Conservation (phyloP, 2,329 filamentous ascomycete genomes). For the Ampelomyces quisqualis region DNA sequence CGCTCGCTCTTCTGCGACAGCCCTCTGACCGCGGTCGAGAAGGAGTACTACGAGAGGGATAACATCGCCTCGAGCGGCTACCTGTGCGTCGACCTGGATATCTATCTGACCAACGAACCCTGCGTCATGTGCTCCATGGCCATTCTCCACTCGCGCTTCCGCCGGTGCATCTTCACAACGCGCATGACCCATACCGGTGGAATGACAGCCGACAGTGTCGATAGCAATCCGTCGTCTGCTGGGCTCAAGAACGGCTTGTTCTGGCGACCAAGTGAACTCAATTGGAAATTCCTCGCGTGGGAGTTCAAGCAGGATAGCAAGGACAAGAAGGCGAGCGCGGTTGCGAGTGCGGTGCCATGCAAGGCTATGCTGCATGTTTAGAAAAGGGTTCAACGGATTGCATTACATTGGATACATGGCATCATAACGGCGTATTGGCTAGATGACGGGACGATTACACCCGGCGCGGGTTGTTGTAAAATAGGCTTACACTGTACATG, state of each 20-base stretch:
- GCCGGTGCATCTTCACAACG: slow-evolving; percentile 75
- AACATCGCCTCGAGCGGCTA: slow-evolving; percentile 78
- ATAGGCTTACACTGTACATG: slow-evolving; percentile 2
- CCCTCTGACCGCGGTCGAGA: slow-evolving; percentile 68
- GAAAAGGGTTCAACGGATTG: slow-evolving; percentile 1
- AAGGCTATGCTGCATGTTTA: slow-evolving; percentile 33
- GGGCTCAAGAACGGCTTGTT: slow-evolving; percentile 60
- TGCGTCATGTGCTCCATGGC: slow-evolving; percentile 98
- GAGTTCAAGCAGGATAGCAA: slow-evolving; percentile 57
- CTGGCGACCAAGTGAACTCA: slow-evolving; percentile 70
- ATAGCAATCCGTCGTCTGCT: slow-evolving; percentile 9
- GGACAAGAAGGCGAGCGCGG: slow-evolving; percentile 4
- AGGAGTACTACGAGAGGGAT: slow-evolving; percentile 58
- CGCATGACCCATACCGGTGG: slow-evolving; percentile 81
- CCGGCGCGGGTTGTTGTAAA: neutral
- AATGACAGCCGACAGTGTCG: slow-evolving; percentile 67
- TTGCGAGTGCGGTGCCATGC: neutral
- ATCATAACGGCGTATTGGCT: slow-evolving; percentile 26
- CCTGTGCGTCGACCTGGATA: slow-evolving; percentile 87
- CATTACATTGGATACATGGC: slow-evolving; percentile 26
- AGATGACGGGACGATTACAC: slow-evolving; percentile 1
- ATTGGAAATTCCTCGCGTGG: slow-evolving; percentile 84
- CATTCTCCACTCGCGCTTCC: slow-evolving; percentile 89
- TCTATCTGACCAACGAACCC: slow-evolving; percentile 94
- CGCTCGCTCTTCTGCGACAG: slow-evolving; percentile 63